phyloP scores from a whole-genome alignment of 192 early-diverging fungal genomes.

The Coemansia sp. region DNA sequence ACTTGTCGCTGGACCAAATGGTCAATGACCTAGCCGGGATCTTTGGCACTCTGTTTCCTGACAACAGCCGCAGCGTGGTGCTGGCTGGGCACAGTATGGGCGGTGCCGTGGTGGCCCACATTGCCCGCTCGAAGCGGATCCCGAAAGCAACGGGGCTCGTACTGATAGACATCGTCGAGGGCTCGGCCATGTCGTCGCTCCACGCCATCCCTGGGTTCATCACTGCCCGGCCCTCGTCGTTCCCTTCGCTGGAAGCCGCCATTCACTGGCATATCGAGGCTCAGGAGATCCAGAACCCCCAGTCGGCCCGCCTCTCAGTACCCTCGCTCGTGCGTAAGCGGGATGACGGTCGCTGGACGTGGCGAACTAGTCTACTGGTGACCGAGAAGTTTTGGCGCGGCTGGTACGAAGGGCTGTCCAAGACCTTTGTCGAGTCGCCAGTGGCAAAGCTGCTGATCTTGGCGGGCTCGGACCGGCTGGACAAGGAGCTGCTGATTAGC shows the following conservation, averaged over 20 bases:
- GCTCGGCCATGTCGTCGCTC: constrained; percentile 51
- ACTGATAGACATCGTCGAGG: constrained; percentile 77
- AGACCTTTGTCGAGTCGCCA: constrained; percentile 57
- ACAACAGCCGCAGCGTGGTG: constrained; percentile 51
- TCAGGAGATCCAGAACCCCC: constrained; percentile 55
- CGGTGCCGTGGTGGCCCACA: constrained; percentile 66
- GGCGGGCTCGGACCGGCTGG: constrained; percentile 69
- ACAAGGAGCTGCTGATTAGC: constrained; percentile 68
- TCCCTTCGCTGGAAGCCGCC: constrained; percentile 16
- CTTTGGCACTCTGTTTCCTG: constrained; percentile 44
- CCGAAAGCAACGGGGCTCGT: constrained; percentile 55
- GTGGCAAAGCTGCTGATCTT: constrained; percentile 63
- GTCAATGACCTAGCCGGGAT: constrained; percentile 55
- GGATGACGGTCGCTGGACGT: constrained; percentile 49
- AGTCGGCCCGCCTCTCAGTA: constrained; percentile 66
- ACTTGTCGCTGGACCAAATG: constrained; percentile 54
- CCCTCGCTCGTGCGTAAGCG: constrained; percentile 58
- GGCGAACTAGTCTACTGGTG: constrained; percentile 55
- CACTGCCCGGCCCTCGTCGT: constrained; percentile 23
- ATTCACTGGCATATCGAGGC: constrained; percentile 55
- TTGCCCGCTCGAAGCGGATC: constrained; percentile 49
- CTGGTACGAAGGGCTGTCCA: constrained; percentile 58
- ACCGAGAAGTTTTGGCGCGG: constrained; percentile 65
- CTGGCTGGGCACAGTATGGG: constrained; percentile 85
- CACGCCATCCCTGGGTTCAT: constrained; percentile 35